These are phyloP conservation scores for Inga leiocalycina DNA, from an alignment of 306 rosid species.

Conservation along the genomic window DNA sequence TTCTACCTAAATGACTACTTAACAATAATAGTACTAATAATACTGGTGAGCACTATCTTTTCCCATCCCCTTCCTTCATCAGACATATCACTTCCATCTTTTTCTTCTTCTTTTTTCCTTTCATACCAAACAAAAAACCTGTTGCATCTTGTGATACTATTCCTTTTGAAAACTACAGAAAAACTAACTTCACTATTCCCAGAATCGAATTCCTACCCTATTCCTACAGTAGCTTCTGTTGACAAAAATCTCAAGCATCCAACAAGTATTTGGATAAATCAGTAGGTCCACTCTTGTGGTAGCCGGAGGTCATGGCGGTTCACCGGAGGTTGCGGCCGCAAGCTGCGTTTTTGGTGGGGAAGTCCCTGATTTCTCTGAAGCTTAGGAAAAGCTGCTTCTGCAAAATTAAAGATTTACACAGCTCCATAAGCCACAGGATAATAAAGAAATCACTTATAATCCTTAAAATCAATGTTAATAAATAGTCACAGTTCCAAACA, in stretches of 20 bases:
- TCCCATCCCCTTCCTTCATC: neutral
- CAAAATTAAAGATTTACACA: conserved; percentile 27
- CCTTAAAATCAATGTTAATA: too few relatives aligned
- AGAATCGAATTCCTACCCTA: conserved; percentile 16
- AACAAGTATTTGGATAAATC: neutral
- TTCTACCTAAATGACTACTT: neutral
- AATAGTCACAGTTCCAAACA: too few relatives aligned
- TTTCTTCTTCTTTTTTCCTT: neutral
- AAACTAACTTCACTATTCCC: conserved; percentile 13
- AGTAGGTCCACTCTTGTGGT: conserved; percentile 91
- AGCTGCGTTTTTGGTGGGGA: conserved; percentile 46
- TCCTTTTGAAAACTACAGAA: conserved; percentile 29
- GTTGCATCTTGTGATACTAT: conserved; percentile 33
- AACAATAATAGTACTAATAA: neutral
- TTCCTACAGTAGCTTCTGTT: conserved; percentile 8
- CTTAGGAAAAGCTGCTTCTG: conserved; percentile 43
- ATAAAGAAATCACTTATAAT: neutral
- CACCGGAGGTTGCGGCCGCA: conserved; percentile 39
- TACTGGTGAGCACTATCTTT: neutral
- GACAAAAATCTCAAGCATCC: conserved; percentile 15
- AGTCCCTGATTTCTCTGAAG: conserved; percentile 25
- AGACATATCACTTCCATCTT: neutral
- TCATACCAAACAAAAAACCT: conserved; percentile 29
- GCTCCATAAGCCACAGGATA: neutral
- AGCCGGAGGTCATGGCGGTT: conserved; percentile 66